Base-by-base conservation (phyloP, 495 filamentous ascomycete species). In the Copromyces sp. region DNA sequence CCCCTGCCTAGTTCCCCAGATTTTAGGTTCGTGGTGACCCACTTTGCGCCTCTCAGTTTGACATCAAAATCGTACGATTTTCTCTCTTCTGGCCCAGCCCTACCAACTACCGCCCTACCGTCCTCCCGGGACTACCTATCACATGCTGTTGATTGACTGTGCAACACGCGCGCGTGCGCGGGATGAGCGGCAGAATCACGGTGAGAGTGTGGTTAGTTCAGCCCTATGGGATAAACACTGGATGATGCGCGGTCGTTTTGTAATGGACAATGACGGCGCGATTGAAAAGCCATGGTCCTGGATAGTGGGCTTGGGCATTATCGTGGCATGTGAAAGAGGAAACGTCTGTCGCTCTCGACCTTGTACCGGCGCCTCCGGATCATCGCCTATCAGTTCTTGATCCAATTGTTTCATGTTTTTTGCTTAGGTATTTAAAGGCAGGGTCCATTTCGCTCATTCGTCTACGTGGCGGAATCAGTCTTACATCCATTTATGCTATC, bases 41-140 rank as follows among this genome's bases (percentile, higher is more conserved):
- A 75, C 53, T 65, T 65, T 65, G 29, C 53, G 53, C 40, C 69
- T 29, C 6, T 20, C 38, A n/a, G 69, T 40, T 72, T 76, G 77
- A 77, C 78, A 77, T 78, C 77, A 80, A 70, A 80, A 80, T 80
- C 78, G 78, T 80, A 80, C 78, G 74, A 80, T 74, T 74, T 75
- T 73, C 70, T 68, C 73, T 20, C 42, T 53, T 45, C 29, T 65
- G 29, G 53, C 7, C 53, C 53, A 65, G 53, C 53, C 53, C 53
- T 65, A 65, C 53, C 53, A 65, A 35, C 53, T 59, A 59, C 47
- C 53, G 53, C 53, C 29, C 20, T 59, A 59, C 47, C 53, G 53
- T 29, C 29, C 14, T 65, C 53, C 14, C 53, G 53, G 53, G 29
- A 65, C 53, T 35, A 5, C 3, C 35, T 3, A 35, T 35, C 53